phyloP scores from a whole-genome alignment of 192 early-diverging fungal genomes.

The Umbelopsis vinacea region DNA sequence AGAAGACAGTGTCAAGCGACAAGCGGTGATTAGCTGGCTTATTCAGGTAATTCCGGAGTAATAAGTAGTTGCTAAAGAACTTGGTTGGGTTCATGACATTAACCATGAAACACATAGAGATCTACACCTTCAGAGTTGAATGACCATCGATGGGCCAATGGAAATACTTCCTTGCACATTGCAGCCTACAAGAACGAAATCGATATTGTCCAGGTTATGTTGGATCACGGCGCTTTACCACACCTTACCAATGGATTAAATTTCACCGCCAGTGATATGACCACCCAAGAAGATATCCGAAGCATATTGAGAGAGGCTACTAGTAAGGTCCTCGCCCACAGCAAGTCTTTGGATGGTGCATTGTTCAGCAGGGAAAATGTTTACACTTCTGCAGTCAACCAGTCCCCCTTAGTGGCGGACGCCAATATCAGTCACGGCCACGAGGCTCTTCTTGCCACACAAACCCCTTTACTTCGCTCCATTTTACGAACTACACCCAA shows the following conservation, averaged over 20 bases:
- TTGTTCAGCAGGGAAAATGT: too few species aligned
- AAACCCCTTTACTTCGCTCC: neutral
- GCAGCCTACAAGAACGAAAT: slow-evolving; percentile 19
- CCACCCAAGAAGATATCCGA: slow-evolving; percentile 21
- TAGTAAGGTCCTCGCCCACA: too few species aligned
- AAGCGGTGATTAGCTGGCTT: slow-evolving; percentile 2
- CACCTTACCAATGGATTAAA: slow-evolving; percentile 17
- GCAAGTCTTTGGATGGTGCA: too few species aligned
- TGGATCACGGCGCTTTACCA: slow-evolving; percentile 10
- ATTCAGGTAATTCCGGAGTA: slow-evolving; percentile 22
- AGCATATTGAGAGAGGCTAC: neutral
- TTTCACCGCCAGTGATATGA: slow-evolving; percentile 12
- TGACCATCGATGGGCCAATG: slow-evolving; percentile 20
- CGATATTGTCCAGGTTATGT: neutral
- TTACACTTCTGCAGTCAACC: too few species aligned
- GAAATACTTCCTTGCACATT: slow-evolving; percentile 25
- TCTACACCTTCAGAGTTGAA: slow-evolving; percentile 22
- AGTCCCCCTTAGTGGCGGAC: too few species aligned
- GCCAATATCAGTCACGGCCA: too few species aligned
- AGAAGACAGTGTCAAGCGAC: neutral
- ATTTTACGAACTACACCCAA: neutral
- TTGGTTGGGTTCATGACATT: too few species aligned
- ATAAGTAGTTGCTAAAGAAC: neutral
- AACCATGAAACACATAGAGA: neutral
- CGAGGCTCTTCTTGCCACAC: too few species aligned